Percentiles rank a stretch among this genome's conserved stretches.
Conservation (phyloP, 495 filamentous ascomycete genomes). For the Trichoderma parareesei region DNA sequence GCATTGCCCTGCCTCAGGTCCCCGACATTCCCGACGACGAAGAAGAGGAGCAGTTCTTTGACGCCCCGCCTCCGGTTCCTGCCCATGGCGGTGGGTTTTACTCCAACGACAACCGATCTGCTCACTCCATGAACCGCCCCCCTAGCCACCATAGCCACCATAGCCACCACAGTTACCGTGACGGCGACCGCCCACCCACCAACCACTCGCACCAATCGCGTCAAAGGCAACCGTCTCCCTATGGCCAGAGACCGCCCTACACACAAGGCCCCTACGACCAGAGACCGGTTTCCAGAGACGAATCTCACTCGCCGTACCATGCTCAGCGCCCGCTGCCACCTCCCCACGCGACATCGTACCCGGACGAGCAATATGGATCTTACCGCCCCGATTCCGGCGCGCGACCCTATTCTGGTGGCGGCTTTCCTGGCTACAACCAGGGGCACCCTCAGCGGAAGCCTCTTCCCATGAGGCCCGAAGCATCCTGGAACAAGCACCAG, state of each 20-base stretch:
- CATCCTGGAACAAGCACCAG: background rate
- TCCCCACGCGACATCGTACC: background rate
- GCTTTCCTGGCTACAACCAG: background rate
- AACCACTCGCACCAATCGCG: background rate
- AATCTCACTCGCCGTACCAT: background rate
- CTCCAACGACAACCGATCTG: background rate
- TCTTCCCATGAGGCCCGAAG: background rate
- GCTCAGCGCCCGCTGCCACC: background rate
- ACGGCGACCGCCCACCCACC: background rate
- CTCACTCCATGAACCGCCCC: background rate
- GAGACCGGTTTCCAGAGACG: background rate
- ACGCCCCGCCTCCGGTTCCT: background rate
- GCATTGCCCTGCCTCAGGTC: slow-evolving; percentile 20
- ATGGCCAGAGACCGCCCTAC: background rate
- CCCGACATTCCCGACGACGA: slow-evolving; percentile 3
- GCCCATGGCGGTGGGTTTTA: background rate
- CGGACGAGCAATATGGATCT: background rate
- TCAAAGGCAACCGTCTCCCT: background rate
- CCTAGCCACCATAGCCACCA: background rate
- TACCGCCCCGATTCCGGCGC: background rate
- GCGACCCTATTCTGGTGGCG: background rate
- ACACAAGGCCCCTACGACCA: background rate
- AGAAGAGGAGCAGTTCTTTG: background rate
- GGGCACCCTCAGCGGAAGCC: background rate
- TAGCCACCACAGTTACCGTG: background rate